Evolutionary conservation across 2,329 filamentous ascomycete genomes (phyloP), one percentile per base, ranked within the genome.

Genomic region (Colletotrichum spaethianum): DNA sequence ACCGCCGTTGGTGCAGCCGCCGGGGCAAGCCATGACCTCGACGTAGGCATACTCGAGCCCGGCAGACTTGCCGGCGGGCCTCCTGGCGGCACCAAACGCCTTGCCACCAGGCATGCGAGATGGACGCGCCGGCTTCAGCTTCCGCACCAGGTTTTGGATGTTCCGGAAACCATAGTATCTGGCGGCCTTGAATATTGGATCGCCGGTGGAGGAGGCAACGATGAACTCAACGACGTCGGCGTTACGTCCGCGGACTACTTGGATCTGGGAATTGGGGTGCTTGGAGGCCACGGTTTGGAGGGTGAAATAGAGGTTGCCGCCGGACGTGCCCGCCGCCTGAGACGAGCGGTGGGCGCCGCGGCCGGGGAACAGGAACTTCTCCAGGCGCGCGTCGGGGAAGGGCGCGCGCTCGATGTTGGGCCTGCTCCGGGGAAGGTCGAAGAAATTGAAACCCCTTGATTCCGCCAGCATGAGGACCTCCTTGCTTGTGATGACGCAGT

Each of bases 11-110:
- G 96, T 99, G 84, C 96, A 99, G 3, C 96, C 96, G n/a, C 96
- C 96, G 0, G 96, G 96, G 81, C 96, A 99, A 18, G 96, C 96
- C 96, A 99, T 99, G 70, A 99, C 96, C 83, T 99, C 96, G 36
- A 98, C 93, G 82, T 97, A 98, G n/a, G 93, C 89, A 80, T 95
- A 95, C 44, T 98, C 94, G 8, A 89, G 82, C 6, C 83, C 82
- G 23, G 82, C 80, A 23, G 84, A 77, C 76, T 88, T 89, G 8
- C 84, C 89, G 20, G 81, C 84, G 7, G 85, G 86, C 73, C 86
- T 88, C 70, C 88, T 87, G 53, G 84, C 88, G 64, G 86, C 88
- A 1, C 87, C 89, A 56, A 89, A 86, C 0, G 88, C 87, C 73
- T 87, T 92, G 2, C 91, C 93, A 1, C 94, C 95, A 1, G 95